Evolutionary conservation across 2,329 filamentous ascomycete species (phyloP).

Genomic region (Epichloe brachyelytri): DNA sequence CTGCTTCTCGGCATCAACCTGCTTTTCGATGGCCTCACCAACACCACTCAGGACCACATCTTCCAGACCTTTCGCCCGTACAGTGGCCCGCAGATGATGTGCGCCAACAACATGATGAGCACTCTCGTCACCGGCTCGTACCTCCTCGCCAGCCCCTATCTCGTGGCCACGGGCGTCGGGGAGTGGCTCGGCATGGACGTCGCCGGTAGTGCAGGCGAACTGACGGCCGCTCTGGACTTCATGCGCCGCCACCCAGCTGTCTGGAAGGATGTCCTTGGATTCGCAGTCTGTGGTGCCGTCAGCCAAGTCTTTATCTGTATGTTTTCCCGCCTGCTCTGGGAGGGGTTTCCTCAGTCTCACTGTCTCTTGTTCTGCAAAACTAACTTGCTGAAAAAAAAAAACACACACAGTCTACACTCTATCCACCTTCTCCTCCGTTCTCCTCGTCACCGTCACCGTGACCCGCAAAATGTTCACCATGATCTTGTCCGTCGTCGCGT

Average conservation of each 20-base stretch:
- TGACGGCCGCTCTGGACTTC: constrained; percentile 68
- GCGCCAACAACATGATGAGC: constrained; percentile 83
- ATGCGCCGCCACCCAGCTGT: constrained; percentile 68
- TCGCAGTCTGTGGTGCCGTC: constrained; percentile 78
- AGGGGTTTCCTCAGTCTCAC: not conserved
- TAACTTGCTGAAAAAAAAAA: constrained; percentile 7
- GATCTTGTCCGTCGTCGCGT: constrained; percentile 90
- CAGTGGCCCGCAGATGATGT: constrained; percentile 97
- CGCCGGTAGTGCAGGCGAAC: constrained; percentile 57
- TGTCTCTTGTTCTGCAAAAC: not conserved
- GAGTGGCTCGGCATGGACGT: constrained; percentile 55
- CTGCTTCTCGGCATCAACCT: constrained; percentile 78
- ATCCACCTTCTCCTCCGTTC: constrained; percentile 77
- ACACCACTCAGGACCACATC: constrained; percentile 92
- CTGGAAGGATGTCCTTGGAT: constrained; percentile 78
- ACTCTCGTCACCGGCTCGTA: constrained; percentile 66
- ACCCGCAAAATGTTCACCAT: constrained; percentile 99
- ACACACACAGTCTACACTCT: constrained; percentile 64
- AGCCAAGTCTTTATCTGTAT: constrained; percentile 91
- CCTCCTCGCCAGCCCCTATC: constrained; percentile 63
- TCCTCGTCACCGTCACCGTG: constrained; percentile 92
- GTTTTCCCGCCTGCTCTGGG: constrained; percentile 10
- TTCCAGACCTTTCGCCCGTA: constrained; percentile 71
- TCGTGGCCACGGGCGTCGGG: constrained; percentile 55
- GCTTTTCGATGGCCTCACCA: constrained; percentile 90